Percentiles rank a stretch among this genome's conserved stretches.
Conservation (phyloP, 176 grass and related monocot genomes). For the Carex parvula region DNA sequence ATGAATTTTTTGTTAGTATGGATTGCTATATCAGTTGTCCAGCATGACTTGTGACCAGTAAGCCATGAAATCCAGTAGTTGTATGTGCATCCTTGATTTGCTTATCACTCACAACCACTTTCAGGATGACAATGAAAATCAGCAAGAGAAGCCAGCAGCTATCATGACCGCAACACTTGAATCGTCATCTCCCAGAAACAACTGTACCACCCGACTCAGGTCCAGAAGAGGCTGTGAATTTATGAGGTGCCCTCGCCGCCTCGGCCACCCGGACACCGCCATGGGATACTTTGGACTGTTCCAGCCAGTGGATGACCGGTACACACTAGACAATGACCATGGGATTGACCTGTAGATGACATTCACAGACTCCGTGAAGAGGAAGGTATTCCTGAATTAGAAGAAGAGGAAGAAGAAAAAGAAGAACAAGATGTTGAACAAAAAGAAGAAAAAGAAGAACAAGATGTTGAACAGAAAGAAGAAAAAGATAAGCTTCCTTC, state of each 20-base stretch:
- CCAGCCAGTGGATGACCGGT: slow-evolving; percentile 58
- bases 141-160: slow-evolving; percentile 58
- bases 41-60: not conserved
- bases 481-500: slow-evolving; percentile 31
- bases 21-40: not conserved
- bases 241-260: slow-evolving; percentile 53
- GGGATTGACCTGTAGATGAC: slow-evolving; percentile 69
- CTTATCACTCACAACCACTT: not conserved
- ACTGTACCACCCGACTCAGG: slow-evolving; percentile 33
- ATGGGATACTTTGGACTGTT: slow-evolving; percentile 99
- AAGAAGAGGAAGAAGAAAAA: slow-evolving; percentile 54
- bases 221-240: slow-evolving; percentile 56
- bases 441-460: slow-evolving; percentile 36
- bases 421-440: slow-evolving; percentile 42
- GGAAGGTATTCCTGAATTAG: slow-evolving; percentile 91
- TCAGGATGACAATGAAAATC: slow-evolving; percentile 39
- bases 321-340: slow-evolving; percentile 58
- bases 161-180: slow-evolving; percentile 60
- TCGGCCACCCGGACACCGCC: slow-evolving; percentile 38
- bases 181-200: slow-evolving; percentile 40
- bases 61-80: not conserved
- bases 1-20: not conserved
- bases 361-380: slow-evolving; percentile 71
- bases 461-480: slow-evolving; percentile 48
- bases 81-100: not conserved